Base-by-base conservation (phyloP, 2,329 filamentous ascomycete genomes). In the Mariannaea elegans region DNA sequence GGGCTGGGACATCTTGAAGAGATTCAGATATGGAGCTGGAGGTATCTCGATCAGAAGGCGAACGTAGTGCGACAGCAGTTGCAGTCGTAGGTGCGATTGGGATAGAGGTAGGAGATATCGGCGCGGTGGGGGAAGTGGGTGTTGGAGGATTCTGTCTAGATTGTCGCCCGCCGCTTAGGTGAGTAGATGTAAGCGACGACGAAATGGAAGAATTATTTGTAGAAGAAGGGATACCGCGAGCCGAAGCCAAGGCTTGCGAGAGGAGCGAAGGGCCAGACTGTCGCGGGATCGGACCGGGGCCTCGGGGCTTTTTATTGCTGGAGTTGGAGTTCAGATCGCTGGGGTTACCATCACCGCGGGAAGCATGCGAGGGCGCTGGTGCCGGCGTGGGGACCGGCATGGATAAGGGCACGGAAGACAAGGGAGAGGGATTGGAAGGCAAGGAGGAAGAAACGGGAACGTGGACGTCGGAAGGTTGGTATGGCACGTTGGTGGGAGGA, bases 191-290 rank as follows among this genome's bases (percentile, higher is more conserved):
- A 31, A 56, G 29, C 27, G 58, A 50, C 31, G 58, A 45, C 24
- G 23, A 14, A 14, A 24, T 12, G 29, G 39, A 18, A 41, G 47
- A 57, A 56, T 41, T 50, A 27, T 58, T 56, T 29, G 56, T 52
- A 18, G 67, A 56, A 34, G 67, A 49, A 23, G 65, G 67, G 36
- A 85, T 84, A 70, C 83, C 84, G 70, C 84, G 82, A 71, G 84
- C 84, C 75, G 83, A 84, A 72, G 84, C 84, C 73, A 87, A 77
- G 71, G 84, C 84, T 75, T 86, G 82, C 61, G 82, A 81, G 75
- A 87, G 78, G 68, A 87, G 73, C 59, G 84, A 87, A 66, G 83
- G 81, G 63, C 83, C 83, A 71, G 75, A 76, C 68, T 80, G 77
- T 71, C 78, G 77, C 65, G 78, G 76, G 65, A 75, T 71, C 64